Percentiles rank a stretch among this genome's conserved stretches.
Evolutionary conservation across 129 eudicot species (phyloP).

Genomic region (Daucus carota): DH1_v3.0 NC_030385.2:43474001-43474500

Average conservation of each 20-base stretch:
- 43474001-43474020: conserved; percentile 72
- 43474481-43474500: conserved; percentile 63
- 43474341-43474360: neutral
- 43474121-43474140: conserved; percentile 19
- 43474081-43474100: conserved; percentile 60
- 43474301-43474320: conserved; percentile 63
- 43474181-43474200: conserved; percentile 63
- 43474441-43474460: conserved; percentile 28
- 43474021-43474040: conserved; percentile 67
- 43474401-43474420: neutral
- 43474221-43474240: conserved; percentile 57
- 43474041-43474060: conserved; percentile 73
- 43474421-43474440: too few species aligned
- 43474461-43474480: conserved; percentile 52
- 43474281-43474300: conserved; percentile 79
- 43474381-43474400: too few species aligned
- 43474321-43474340: conserved; percentile 93
- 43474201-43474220: conserved; percentile 46
- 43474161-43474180: conserved; percentile 46
- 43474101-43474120: conserved; percentile 17
- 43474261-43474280: conserved; percentile 69
- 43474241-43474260: conserved; percentile 63
- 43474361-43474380: neutral
- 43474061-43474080: conserved; percentile 86
- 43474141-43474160: conserved; percentile 22